These are phyloP conservation scores for Anisodus tanguticus DNA, from an alignment of 257 asterid species.

Conservation along the genomic window DNA sequence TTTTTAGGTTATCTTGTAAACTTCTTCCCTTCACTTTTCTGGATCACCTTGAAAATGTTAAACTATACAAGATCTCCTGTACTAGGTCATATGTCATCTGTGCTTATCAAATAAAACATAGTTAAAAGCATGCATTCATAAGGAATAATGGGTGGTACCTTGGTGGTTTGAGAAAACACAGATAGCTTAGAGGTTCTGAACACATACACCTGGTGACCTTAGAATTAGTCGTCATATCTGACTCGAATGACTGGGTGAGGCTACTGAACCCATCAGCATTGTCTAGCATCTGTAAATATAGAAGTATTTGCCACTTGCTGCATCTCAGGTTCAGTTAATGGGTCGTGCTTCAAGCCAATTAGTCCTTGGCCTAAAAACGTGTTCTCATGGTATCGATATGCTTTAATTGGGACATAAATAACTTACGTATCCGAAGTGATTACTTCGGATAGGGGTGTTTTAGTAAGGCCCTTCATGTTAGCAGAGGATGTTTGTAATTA, in stretches of 20 bases:
- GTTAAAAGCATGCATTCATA: neutral
- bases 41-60: neutral
- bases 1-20: neutral
- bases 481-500: neutral
- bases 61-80: neutral
- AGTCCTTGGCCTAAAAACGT: neutral
- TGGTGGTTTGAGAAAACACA: neutral
- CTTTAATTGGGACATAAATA: neutral
- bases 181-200: neutral
- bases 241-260: neutral
- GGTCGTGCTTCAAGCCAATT: neutral
- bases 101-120: neutral
- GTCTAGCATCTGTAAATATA: neutral
- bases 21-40: neutral
- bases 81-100: neutral
- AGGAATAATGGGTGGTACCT: conserved; percentile 1
- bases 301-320: conserved; percentile 17
- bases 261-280: neutral
- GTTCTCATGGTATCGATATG: neutral
- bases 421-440: neutral
- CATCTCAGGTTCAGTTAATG: neutral
- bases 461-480: neutral
- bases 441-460: neutral
- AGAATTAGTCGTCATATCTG: neutral
- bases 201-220: neutral